Base-by-base conservation (phyloP, 768 basidiomycete species). In the Auriscalpium orientale region DNA sequence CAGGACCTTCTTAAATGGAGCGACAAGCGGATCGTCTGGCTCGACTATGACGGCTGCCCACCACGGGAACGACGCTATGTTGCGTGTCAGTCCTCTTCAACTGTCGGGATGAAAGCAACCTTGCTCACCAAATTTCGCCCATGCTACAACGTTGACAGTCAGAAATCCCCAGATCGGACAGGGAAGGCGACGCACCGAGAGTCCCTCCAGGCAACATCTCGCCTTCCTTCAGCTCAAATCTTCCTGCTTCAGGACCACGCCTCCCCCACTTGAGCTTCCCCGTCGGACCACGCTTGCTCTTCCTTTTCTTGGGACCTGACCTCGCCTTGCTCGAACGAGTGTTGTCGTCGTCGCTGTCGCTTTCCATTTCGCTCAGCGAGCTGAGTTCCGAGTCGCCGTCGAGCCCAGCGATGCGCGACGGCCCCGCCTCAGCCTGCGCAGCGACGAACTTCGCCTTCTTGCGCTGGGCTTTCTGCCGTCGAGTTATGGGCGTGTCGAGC, bases 21-120 rank as follows among this genome's bases (percentile, higher is more conserved):
- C 53, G n/a, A 92, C 77, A 0, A 66, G 67, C 1, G 73, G 68
- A 48, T 86, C 80, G 43, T 84, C 80, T 9, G 79, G 77, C 22
- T 84, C 82, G 51, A 78, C 85, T 15, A 94, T 79, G 9, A 89
- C 82, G 9, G 85, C 93, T 43, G 93, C 90, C 85, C 88, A 95
- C 84, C 85, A 95, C 1, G 93, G 93, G 63, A 76, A 94, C 0
- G 84, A 79, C 37, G 74, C 90, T 91, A 49, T 55, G 12, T 9
- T 50, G 48, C 51, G 49, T 61, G 43, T 33, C 37, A 22, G 12
- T 21, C 22, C 12, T 47, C 20, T 12, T 57, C 28, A 18, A 18
- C 43, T 21, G 49, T 49, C 53, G 48, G 45, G 46, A 49, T 53
- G n/a, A 36, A 36, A 55, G 18, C 46, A 16, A 44, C 51, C 45